Evolutionary conservation across 805 yeast species (phyloP).

Genomic region (Jamesozyma piceae): DNA sequence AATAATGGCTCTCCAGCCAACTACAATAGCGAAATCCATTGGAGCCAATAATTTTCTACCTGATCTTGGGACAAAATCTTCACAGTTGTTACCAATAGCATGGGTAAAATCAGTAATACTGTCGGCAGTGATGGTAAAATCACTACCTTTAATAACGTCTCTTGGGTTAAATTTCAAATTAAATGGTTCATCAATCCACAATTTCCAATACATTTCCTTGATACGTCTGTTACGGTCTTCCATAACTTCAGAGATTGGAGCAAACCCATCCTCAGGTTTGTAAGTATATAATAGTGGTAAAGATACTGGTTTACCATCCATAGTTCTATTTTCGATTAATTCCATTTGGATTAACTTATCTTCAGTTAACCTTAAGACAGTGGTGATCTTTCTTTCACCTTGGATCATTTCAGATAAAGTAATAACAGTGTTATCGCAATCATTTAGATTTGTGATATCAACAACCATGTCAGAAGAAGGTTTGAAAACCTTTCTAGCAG

Average conservation of each 20-base stretch:
- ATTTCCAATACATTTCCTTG: constrained; percentile 92
- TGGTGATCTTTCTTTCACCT: constrained; percentile 60
- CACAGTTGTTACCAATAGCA: constrained; percentile 94
- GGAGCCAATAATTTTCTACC: constrained; percentile 86
- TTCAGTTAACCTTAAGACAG: constrained; percentile 46
- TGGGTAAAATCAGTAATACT: constrained; percentile 88
- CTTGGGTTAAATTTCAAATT: constrained; percentile 58
- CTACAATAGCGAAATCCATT: constrained; percentile 97
- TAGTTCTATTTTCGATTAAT: constrained; percentile 82
- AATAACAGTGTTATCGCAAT: constrained; percentile 48
- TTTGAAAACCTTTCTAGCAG: constrained; percentile 68
- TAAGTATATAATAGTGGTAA: constrained; percentile 72
- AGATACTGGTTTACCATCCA: constrained; percentile 62
- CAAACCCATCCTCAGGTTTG: constrained; percentile 83
- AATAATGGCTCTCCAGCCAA: constrained; percentile 97
- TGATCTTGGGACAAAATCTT: constrained; percentile 84
- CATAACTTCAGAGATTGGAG: constrained; percentile 87
- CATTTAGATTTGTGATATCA: constrained; percentile 47
- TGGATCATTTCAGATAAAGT: constrained; percentile 61
- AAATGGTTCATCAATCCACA: constrained; percentile 78
- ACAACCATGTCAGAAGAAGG: constrained; percentile 59
- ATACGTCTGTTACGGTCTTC: constrained; percentile 86
- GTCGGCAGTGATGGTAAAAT: constrained; percentile 58
- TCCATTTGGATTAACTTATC: constrained; percentile 52
- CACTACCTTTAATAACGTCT: constrained; percentile 60